Base-by-base conservation (phyloP, 805 yeast species). In the Yarrowia hollandica region DNA sequence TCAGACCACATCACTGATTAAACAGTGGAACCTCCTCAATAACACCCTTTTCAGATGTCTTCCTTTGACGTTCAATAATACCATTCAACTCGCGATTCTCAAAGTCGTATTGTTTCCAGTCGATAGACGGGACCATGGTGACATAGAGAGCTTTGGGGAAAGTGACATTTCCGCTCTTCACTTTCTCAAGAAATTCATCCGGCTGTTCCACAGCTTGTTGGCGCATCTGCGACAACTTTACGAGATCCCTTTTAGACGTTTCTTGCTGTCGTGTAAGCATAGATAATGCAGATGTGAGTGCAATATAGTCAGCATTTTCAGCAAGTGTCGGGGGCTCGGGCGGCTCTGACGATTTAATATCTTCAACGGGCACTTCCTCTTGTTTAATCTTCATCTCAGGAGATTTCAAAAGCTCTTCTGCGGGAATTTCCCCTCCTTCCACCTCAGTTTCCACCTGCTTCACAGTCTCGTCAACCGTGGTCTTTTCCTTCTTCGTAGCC, bases 21-120 rank as follows among this genome's bases (percentile, higher is more conserved):
- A 68, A 64, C 46, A 65, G 54, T 6, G 66, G 46, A 26, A 63
- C 62, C 25, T 67, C 60, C 18, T 61, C 62, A 16, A 68, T 65
- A 19, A 65, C 60, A 2, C 71, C 71, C 38, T 42, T 44, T 37
- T 52, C 30, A 4, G 58, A 16, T 14, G 12, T 39, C 25, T 33
- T 31, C 4, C 10, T 21, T 30, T 21, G 55, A 4, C 39, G 19
- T 23, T 10, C 60, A 18, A 68, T 50, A 26, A 61, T 65, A 16
- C 62, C 60, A 31, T 68, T 70, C 30, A 68, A 58, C 15, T 60
- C 64, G 9, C 66, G 64, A 54, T 68, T 67, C 31, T 65, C 61
- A 21, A 71, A 62, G 10, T 71, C 72, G 57, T 70, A 71, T 50
- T 67, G 65, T 37, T 62, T 61, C 74, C 74, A 71, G 63, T 67